Evolutionary conservation across 208 protist genomes (phyloP), one percentile per base, ranked within the genome.

Genomic region (Trypanosoma cruzi): DNA sequence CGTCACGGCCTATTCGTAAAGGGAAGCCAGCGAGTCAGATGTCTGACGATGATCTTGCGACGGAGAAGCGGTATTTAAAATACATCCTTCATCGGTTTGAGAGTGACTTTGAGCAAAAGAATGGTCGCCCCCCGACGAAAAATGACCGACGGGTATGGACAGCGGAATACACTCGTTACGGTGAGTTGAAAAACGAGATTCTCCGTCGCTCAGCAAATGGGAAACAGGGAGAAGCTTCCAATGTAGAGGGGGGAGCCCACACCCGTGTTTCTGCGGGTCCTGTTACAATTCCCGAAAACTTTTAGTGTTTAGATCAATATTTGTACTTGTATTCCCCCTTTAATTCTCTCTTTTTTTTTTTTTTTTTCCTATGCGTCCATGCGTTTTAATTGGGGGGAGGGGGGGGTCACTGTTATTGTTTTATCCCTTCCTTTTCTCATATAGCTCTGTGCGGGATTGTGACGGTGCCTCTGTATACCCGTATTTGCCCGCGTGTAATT

Each of bases 1-100:
- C 62, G n/a, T 4, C 50, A 18, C 18, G 59, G 0, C 14, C 18
- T 3, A n/a, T 20, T 8, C 26, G 34, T 22, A 53, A 42, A 26
- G 82, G 66, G 16, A 73, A 76, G n/a, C 73, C 82, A 18, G 85
- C 79, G 16, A 67, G 73, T 18, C 61, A 72, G 26, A 87, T 95
- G 82, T 55, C 77, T 13, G 60, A 88, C 16, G 80, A 81, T 1
- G 85, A 84, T 10, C 71, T 95, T 48, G 71, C 73, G 32, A 58
- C 42, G 18, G 89, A 95, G 64, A 95, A 95, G 73, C 79, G 86
- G 1, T 63, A 77, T 42, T 36, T 95, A 14, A 95, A 95, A 73
- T 83, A 87, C 57, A 75, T 92, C n/a, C 57, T 95, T 48, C 80
- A 93, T 76, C 75, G 73, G 36, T 95, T 91, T 73, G 89, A 95